Evolutionary conservation across 345 rosid species (phyloP), one percentile per base, ranked within the genome.

Genomic region (Cardiospermum halicacabum): DNA sequence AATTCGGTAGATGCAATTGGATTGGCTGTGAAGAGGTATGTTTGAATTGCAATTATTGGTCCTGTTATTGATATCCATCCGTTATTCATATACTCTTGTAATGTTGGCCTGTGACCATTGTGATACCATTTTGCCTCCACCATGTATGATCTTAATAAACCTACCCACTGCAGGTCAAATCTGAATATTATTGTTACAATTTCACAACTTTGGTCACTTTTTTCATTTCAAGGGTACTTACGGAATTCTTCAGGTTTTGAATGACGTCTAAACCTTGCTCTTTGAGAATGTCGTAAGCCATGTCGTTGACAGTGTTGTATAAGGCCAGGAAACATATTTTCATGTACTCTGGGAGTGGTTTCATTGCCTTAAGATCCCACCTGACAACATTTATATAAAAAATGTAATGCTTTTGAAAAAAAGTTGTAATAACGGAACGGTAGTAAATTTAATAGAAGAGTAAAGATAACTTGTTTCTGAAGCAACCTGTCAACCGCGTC

Each of bases 261-360:
- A 60, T 47, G 11, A 82, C 84, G 49, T 78, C 69, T 62, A 73
- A 71, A 2, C 84, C 85, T 60, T 73, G 69, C 25, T 58, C 32
- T n/a, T 60, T 58, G 19, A n/a, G 40, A 28, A 81, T 58, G 15
- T 73, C 67, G 53, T 21, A 22, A 67, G 78, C 77, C 25, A 84
- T 79, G 49, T 73, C 81, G 49, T 21, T 43, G 9, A 75, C 79
- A 55, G 75, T 47, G 27, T 60, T 61, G 25, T 75, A 60, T 28
- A 84, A 75, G 65, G 81, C 85, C 36, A 68, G 69, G 65, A 79
- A 77, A 32, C 75, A 77, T 42, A 45, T 32, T 64, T 50, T 84
- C 84, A 81, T 73, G 71, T 58, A 69, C 22, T 67, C 68, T 2
- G 82, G 82, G 4, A 77, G 58, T 56, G 58, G 39, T 21, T 79